Percentiles rank a stretch among this genome's conserved stretches.
phyloP scores from a whole-genome alignment of 2,329 filamentous ascomycete species.

The Hymenoscyphus infarciens region DNA sequence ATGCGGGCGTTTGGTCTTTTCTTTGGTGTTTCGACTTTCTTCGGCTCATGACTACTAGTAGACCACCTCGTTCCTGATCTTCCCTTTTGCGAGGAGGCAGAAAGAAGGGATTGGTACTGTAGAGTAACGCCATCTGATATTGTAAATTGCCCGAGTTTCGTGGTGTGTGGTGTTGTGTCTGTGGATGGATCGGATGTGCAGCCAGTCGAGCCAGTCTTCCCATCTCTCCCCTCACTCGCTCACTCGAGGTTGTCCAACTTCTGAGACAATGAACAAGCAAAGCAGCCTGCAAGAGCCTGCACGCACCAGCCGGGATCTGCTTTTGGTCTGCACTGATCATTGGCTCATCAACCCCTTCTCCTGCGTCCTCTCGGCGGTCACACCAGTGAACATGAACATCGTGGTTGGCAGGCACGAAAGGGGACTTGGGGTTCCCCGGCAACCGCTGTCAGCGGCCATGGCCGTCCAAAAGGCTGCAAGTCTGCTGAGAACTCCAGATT shows the following conservation, averaged over 20 bases:
- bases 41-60: background rate
- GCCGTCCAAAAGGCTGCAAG: background rate
- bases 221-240: too few species aligned
- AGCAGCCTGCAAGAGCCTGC: background rate
- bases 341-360: background rate
- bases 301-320: background rate
- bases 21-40: background rate
- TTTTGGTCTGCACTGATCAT: background rate
- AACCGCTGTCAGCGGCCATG: background rate
- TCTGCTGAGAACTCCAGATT: background rate
- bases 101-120: background rate
- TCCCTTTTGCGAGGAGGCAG: background rate
- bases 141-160: background rate
- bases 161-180: background rate
- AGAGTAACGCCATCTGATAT: slow-evolving; percentile 1
- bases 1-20: background rate
- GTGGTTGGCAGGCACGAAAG: background rate
- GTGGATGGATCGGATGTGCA: slow-evolving; percentile 1
- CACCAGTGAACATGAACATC: background rate
- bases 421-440: background rate
- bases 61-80: background rate
- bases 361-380: background rate
- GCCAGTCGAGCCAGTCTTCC: too few species aligned
- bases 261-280: background rate
- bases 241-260: background rate